A percentile compares a stretch with the other conserved stretches of the same genome.
Conservation (phyloP, 202 grass and related monocot species). For the Alloteropsis angusta region DNA sequence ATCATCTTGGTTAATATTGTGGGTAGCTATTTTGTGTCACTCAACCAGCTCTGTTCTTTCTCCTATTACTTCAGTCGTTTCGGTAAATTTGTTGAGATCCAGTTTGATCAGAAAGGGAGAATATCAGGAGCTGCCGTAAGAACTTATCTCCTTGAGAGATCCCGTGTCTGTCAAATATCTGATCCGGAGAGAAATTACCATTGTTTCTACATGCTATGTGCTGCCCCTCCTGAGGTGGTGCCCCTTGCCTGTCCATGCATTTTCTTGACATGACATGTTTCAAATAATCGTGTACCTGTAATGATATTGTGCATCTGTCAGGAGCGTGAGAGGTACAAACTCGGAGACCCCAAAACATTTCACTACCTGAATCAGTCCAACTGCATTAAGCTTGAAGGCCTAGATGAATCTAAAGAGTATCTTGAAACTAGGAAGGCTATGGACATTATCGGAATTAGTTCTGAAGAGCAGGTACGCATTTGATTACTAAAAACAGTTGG, state of each 20-base stretch:
- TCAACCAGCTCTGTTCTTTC: conserved; percentile 25
- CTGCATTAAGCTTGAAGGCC: conserved; percentile 73
- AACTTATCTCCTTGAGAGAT: conserved; percentile 86
- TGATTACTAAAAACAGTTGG: conserved; percentile 7
- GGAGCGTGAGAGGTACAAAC: conserved; percentile 79
- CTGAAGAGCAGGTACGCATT: conserved; percentile 68
- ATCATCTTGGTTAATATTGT: conserved; percentile 14
- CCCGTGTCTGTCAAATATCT: conserved; percentile 86
- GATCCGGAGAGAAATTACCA: conserved; percentile 87
- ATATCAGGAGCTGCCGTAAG: conserved; percentile 84
- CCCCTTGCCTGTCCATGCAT: conserved; percentile 10
- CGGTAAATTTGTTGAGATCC: conserved; percentile 90
- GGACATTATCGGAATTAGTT: conserved; percentile 84
- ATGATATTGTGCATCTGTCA: conserved; percentile 18
- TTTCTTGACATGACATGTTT: not conserved
- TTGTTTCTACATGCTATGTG: conserved; percentile 95
- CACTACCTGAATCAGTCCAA: conserved; percentile 99
- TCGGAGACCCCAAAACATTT: conserved; percentile 74
- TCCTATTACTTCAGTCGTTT: conserved; percentile 54
- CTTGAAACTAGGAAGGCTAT: conserved; percentile 97
- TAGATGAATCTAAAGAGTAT: conserved; percentile 95
- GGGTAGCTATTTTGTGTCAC: conserved; percentile 2
- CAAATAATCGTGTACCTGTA: not conserved
- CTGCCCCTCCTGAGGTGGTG: conserved; percentile 64
- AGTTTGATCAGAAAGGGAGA: conserved; percentile 75